Conservation (phyloP, 2,329 filamentous ascomycete genomes). For the Drechslerella coelobrocha region DNA sequence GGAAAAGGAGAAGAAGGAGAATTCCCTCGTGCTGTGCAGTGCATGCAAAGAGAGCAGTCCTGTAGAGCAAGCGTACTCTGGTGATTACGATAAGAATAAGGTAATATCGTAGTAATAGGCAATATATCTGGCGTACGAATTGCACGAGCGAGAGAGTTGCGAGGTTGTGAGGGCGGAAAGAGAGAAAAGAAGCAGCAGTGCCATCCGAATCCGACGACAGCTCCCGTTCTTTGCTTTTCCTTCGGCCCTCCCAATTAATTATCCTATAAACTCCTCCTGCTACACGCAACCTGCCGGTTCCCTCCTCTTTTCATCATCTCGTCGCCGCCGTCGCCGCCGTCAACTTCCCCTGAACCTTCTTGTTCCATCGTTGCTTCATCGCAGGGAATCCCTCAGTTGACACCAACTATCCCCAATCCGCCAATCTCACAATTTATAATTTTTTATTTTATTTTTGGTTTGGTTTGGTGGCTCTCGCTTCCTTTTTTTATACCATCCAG, state of each 20-base stretch:
- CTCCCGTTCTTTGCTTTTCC: conserved; percentile 6
- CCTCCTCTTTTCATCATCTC: neutral
- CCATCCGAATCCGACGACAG: conserved; percentile 10
- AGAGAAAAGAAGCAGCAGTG: neutral
- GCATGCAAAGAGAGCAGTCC: neutral
- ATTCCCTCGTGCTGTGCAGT: neutral
- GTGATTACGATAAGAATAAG: neutral
- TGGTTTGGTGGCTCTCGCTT: too few relatives aligned
- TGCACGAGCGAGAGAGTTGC: too few relatives aligned
- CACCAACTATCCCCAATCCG: neutral
- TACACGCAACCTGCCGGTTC: neutral
- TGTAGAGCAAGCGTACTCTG: too few relatives aligned
- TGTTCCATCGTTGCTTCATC: neutral
- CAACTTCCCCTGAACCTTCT: neutral
- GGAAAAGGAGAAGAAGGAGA: neutral
- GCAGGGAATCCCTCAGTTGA: neutral
- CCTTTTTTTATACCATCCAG: neutral
- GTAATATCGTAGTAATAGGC: too few relatives aligned
- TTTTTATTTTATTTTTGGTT: neutral
- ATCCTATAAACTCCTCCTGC: neutral
- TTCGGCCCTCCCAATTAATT: conserved; percentile 1
- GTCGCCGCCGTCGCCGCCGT: neutral
- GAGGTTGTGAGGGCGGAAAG: neutral
- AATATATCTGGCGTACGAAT: neutral
- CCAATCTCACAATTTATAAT: neutral